Evolutionary conservation across 768 basidiomycete species (phyloP), one percentile per base, ranked within the genome.

Genomic region (Gautieria morchelliformis): DNA sequence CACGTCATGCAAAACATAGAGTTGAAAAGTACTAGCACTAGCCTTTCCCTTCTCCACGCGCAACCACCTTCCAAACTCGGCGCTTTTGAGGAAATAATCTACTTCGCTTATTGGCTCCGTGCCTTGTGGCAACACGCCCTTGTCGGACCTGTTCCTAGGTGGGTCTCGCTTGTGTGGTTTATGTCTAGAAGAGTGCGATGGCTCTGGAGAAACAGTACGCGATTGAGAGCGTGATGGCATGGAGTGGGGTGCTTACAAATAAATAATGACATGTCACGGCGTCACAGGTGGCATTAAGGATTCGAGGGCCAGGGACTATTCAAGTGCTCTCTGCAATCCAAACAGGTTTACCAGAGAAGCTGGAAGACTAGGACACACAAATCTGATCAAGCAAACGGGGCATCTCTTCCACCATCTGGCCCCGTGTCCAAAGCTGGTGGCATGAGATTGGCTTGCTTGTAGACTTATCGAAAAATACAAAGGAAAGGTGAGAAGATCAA

Each of bases 341-440:
- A 63, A 61, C 66, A 59, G 15, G 63, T 60, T 47, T 42, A 50
- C 35, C 10, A 37, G 14, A 37, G 52, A n/a, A 35, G 17, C 33
- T 10, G 46, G 10, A 41, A 22, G 39, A 32, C 24, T n/a, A 48
- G 49, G 3, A 27, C 12, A 33, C 5, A 70, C 63, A 94, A 95
- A 98, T 95, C 66, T 92, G 88, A 68, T 97, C 93, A 60, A 99
- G 68, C n/a, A 97, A 77, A 45, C 82, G 82, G 65, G 94, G 78
- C 93, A 98, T 98, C 69, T 98, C 96, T 65, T 95, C 89, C 19
- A 98, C 71, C 19, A 82, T 86, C 65, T 94, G 89, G 54, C 89
- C 87, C 64, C 94, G 78, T 35, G 85, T 79, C 86, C 92, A 93
- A 27, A 98, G 75, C 65, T 90, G n/a, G n/a, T n/a, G n/a, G 93